A percentile compares a stretch with the other conserved stretches of the same genome.
These are phyloP conservation scores for Leccinum variicolor DNA, from an alignment of 768 basidiomycete genomes.

Conservation along the genomic window DNA sequence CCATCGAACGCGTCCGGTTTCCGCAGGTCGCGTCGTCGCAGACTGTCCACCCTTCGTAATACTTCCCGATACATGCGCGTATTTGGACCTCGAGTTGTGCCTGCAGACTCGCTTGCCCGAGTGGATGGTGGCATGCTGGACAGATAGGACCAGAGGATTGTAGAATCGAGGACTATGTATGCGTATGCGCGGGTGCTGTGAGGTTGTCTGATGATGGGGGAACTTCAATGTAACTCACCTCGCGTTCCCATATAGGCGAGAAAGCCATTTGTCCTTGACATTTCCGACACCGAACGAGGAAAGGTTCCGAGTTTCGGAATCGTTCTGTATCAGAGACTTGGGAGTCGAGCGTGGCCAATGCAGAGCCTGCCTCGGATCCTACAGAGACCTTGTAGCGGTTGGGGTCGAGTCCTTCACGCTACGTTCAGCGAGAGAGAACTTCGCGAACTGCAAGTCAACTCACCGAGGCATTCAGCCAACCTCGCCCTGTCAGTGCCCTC, in stretches of 20 bases:
- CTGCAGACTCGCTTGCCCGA: constrained; percentile 63
- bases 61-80: constrained; percentile 67
- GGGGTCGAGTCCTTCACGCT: constrained; percentile 54
- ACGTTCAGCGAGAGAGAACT: background rate
- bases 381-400: constrained; percentile 45
- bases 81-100: constrained; percentile 88
- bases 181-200: background rate
- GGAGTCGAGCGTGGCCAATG: constrained; percentile 81
- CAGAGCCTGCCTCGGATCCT: constrained; percentile 51
- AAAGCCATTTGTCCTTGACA: constrained; percentile 65
- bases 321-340: constrained; percentile 86
- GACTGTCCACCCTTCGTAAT: constrained; percentile 86
- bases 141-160: constrained; percentile 66
- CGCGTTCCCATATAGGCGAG: constrained; percentile 54
- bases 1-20: constrained; percentile 87
- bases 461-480: constrained; percentile 93
- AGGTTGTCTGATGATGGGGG: background rate
- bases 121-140: constrained; percentile 52
- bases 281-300: constrained; percentile 71
- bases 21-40: constrained; percentile 88
- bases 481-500: constrained; percentile 92
- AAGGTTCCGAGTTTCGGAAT: constrained; percentile 71
- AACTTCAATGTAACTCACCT: constrained; percentile 38
- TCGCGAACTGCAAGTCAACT: constrained; percentile 13
- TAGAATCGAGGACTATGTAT: constrained; percentile 61